Evolutionary conservation across 2,329 filamentous ascomycete genomes (phyloP).

Genomic region (Hypoxylon sp.): DNA sequence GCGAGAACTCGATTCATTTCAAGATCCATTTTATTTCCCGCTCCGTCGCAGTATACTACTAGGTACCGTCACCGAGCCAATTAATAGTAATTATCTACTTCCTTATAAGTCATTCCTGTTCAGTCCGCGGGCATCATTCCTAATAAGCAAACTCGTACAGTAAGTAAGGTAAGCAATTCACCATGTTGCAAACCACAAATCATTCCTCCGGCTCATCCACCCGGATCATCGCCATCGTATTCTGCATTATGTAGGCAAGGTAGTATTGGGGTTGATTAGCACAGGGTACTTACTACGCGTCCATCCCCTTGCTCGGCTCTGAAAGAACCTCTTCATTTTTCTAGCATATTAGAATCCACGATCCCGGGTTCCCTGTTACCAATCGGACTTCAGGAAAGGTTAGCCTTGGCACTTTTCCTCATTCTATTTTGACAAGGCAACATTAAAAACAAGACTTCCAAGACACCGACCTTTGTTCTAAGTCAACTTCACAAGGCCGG

Average conservation of each 20-base stretch:
- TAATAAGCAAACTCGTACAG: background rate
- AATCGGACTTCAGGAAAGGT: slow-evolving; percentile 13
- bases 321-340: slow-evolving; percentile 27
- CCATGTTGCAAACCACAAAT: slow-evolving; percentile 4
- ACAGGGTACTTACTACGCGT: slow-evolving; percentile 20
- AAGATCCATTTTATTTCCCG: background rate
- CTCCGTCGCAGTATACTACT: background rate
- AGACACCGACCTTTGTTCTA: slow-evolving; percentile 5
- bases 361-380: slow-evolving; percentile 30
- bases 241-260: slow-evolving; percentile 25
- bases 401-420: slow-evolving; percentile 12
- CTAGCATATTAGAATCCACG: slow-evolving; percentile 29
- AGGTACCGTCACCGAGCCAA: slow-evolving; percentile 1
- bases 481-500: background rate
- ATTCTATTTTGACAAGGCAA: slow-evolving; percentile 14
- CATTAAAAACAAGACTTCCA: background rate
- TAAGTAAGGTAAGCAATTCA: background rate
- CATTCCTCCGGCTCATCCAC: slow-evolving; percentile 28
- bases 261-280: slow-evolving; percentile 32
- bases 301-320: slow-evolving; percentile 12
- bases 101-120: background rate
- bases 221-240: slow-evolving; percentile 37
- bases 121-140: background rate
- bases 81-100: slow-evolving; percentile 2
- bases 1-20: slow-evolving; percentile 21